Percentiles rank a stretch among this genome's conserved stretches.
Conservation (phyloP, 2,329 filamentous ascomycete genomes). For the Coniochaeta ligniaria region DNA sequence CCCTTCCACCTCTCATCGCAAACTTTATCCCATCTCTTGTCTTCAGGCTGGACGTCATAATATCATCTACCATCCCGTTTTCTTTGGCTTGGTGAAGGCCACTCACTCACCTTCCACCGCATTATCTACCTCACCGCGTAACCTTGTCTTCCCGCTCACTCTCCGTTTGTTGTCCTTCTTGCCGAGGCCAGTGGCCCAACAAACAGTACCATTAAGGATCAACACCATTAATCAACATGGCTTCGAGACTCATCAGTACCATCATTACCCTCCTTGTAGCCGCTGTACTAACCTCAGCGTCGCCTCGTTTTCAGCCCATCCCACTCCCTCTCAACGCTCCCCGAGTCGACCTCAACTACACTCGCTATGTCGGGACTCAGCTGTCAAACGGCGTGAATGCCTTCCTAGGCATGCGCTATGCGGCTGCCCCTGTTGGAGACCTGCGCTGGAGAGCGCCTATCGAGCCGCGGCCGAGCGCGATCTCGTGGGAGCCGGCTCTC, state of each 20-base stretch:
- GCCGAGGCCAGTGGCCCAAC: not conserved
- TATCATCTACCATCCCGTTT: not conserved
- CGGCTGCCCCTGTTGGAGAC: constrained; percentile 40
- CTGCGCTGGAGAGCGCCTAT: constrained; percentile 43
- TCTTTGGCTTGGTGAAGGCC: not conserved
- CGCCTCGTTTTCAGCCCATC: constrained; percentile 1
- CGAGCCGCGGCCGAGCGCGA: constrained; percentile 24
- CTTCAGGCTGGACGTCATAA: not conserved
- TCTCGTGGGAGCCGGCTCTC: not conserved
- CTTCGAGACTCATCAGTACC: not conserved
- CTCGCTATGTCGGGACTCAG: constrained; percentile 32
- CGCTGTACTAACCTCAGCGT: constrained; percentile 1
- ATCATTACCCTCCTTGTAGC: not conserved
- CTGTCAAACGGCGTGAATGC: constrained; percentile 31
- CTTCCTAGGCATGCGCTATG: constrained; percentile 44
- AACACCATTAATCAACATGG: not conserved
- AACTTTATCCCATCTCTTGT: not conserved
- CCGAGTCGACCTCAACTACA: constrained; percentile 33
- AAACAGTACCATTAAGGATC: not conserved
- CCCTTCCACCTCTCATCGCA: not conserved
- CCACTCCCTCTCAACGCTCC: not conserved
- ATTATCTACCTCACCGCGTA: not conserved
- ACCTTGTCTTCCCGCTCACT: not conserved
- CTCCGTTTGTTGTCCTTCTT: not conserved
- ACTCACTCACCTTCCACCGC: not conserved